Percentiles rank a stretch among this genome's conserved stretches.
phyloP scores from a whole-genome alignment of 2,329 filamentous ascomycete species.

The Zarea fungicola region DNA sequence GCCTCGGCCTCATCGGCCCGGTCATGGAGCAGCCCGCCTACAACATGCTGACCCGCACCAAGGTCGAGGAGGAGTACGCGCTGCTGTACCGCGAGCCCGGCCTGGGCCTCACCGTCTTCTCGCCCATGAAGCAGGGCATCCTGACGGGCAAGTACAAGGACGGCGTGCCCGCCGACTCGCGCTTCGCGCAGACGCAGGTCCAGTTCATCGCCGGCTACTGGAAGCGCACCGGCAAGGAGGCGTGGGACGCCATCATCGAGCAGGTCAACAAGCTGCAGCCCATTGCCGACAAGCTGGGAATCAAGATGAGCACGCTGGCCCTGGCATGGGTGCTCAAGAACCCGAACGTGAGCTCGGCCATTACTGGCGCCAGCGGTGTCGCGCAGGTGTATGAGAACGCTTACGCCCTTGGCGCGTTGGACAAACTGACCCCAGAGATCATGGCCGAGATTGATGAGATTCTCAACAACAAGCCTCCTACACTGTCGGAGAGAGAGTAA shows the following conservation, averaged over 20 bases:
- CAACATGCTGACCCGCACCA: conserved; percentile 56
- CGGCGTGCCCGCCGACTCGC: conserved; percentile 54
- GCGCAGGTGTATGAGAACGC: conserved; percentile 58
- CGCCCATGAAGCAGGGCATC: conserved; percentile 52
- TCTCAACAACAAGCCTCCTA: conserved; percentile 53
- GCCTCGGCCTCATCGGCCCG: conserved; percentile 56
- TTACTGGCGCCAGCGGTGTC: conserved; percentile 53
- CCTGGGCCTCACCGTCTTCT: conserved; percentile 59
- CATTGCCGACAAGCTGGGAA: conserved; percentile 59
- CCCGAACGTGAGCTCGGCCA: conserved; percentile 55
- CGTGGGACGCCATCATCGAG: conserved; percentile 51
- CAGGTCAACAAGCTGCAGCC: conserved; percentile 55
- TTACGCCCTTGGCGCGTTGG: conserved; percentile 44
- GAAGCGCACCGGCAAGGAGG: conserved; percentile 45
- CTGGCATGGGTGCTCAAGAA: conserved; percentile 61
- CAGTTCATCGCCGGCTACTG: conserved; percentile 50
- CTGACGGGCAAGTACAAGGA: conserved; percentile 64
- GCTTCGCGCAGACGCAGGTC: conserved; percentile 51
- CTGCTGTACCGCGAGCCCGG: conserved; percentile 56
- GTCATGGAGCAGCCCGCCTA: conserved; percentile 64
- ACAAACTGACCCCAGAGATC: conserved; percentile 54
- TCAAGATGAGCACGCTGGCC: conserved; percentile 51
- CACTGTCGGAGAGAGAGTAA: conserved; percentile 30
- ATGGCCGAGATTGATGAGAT: conserved; percentile 55
- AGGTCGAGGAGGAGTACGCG: conserved; percentile 59